These are phyloP conservation scores for Phytophthora sp. DNA, from an alignment of 352 stramenopile genomes.

Conservation along the genomic window DNA sequence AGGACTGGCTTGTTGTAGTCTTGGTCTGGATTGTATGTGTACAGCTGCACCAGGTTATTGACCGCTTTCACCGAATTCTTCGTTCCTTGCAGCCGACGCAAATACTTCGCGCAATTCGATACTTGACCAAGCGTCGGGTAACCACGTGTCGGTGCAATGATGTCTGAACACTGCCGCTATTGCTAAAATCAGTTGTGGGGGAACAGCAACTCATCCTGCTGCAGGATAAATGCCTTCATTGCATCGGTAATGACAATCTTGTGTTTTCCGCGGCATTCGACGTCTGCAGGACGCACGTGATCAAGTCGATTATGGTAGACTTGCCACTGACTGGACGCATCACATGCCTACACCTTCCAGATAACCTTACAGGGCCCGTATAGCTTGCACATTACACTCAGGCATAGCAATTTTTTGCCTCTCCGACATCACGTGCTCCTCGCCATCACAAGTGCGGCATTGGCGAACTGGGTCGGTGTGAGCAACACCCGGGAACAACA, in stretches of 20 bases:
- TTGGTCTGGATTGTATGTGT: neutral
- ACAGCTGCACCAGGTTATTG: neutral
- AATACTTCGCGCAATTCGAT: constrained; percentile 16
- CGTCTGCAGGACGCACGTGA: too few species aligned
- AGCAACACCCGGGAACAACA: neutral
- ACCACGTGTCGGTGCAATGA: neutral
- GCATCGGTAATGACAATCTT: neutral
- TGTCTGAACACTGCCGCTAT: constrained; percentile 1
- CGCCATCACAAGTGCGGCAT: neutral
- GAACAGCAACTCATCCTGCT: constrained; percentile 16
- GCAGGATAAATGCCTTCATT: constrained; percentile 18
- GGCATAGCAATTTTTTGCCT: neutral
- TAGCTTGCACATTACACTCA: neutral
- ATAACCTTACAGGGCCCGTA: constrained; percentile 1
- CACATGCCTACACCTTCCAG: too few species aligned
- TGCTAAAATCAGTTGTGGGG: constrained; percentile 13
- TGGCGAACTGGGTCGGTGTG: constrained; percentile 2
- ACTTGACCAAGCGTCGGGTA: constrained; percentile 9
- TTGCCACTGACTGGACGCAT: too few species aligned
- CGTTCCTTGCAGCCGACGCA: constrained; percentile 5
- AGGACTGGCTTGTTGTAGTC: constrained; percentile 1
- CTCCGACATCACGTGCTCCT: constrained; percentile 5
- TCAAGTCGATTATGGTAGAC: too few species aligned
- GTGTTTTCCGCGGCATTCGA: too few species aligned
- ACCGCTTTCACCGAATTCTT: constrained; percentile 7